phyloP scores from a whole-genome alignment of 768 basidiomycete genomes.

The Leucocoprinus birnbaumii region DNA sequence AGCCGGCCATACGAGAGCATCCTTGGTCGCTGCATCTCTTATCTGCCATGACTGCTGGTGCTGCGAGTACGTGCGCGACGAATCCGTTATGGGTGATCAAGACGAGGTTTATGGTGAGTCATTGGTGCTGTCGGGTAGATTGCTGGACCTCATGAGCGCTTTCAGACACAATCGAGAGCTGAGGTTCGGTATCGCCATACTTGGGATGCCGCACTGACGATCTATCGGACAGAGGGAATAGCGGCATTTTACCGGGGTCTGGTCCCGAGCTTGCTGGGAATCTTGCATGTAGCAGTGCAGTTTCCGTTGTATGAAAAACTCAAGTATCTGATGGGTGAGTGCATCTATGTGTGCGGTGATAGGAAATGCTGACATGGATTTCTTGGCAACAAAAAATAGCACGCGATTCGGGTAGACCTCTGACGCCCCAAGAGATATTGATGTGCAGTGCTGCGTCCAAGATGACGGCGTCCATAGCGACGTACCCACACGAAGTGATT shows the following conservation, averaged over 20 bases:
- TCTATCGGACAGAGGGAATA: slow-evolving; percentile 86
- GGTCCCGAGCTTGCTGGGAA: slow-evolving; percentile 89
- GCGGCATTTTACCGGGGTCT: slow-evolving; percentile 94
- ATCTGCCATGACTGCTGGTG: slow-evolving; percentile 96
- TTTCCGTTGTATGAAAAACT: slow-evolving; percentile 96
- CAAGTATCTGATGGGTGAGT: slow-evolving; percentile 83
- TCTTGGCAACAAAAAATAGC: slow-evolving; percentile 26
- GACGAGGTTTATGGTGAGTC: slow-evolving; percentile 94
- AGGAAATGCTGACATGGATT: slow-evolving; percentile 7
- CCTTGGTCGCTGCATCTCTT: slow-evolving; percentile 87
- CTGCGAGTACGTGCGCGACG: slow-evolving; percentile 88
- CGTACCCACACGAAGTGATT: slow-evolving; percentile 98
- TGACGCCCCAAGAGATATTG: slow-evolving; percentile 70
- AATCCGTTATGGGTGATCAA: slow-evolving; percentile 99
- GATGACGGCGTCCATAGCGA: slow-evolving; percentile 93
- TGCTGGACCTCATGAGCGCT: slow-evolving; percentile 4
- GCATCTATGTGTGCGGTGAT: slow-evolving; percentile 1
- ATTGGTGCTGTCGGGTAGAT: neutral
- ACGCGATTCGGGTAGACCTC: slow-evolving; percentile 40
- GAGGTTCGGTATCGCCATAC: slow-evolving; percentile 87
- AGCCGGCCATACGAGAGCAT: slow-evolving; percentile 76
- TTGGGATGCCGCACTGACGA: slow-evolving; percentile 82
- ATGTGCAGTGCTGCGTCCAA: slow-evolving; percentile 91
- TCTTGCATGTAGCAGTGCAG: slow-evolving; percentile 93
- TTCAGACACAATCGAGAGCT: slow-evolving; percentile 77